Conservation (phyloP, 495 filamentous ascomycete genomes). For the Ascodesmis nigricans region DNA sequence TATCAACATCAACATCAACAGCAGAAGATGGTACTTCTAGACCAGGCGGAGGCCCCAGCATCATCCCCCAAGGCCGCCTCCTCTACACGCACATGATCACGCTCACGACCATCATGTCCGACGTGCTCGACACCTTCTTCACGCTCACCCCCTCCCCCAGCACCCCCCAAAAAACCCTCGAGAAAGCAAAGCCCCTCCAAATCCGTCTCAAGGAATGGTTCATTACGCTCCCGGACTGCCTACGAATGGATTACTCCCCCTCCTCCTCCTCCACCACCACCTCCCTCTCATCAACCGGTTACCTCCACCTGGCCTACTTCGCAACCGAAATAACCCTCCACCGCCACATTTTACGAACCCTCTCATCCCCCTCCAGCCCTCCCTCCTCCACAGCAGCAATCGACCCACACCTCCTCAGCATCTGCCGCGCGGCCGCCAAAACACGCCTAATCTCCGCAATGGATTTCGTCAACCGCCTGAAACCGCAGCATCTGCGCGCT, state of each 20-base stretch:
- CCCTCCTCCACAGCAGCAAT: slow-evolving; percentile 14
- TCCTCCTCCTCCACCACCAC: slow-evolving; percentile 13
- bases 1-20: no score
- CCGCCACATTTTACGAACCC: slow-evolving; percentile 53
- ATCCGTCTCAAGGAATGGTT: slow-evolving; percentile 71
- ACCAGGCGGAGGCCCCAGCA: slow-evolving; percentile 33
- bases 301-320: slow-evolving; percentile 64
- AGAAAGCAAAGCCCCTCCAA: slow-evolving; percentile 60
- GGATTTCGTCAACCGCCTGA: slow-evolving; percentile 56
- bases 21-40: slow-evolving; percentile 30
- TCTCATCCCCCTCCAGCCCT: slow-evolving; percentile 27
- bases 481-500: slow-evolving; percentile 43
- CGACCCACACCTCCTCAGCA: slow-evolving; percentile 65
- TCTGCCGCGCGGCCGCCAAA: slow-evolving; percentile 79
- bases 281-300: slow-evolving; percentile 33
- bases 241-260: slow-evolving; percentile 39
- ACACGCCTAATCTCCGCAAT: slow-evolving; percentile 56
- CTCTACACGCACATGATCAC: slow-evolving; percentile 53
- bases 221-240: slow-evolving; percentile 35
- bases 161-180: slow-evolving; percentile 44
- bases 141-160: slow-evolving; percentile 22
- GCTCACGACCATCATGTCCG: slow-evolving; percentile 51
- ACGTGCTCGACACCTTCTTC: slow-evolving; percentile 63
- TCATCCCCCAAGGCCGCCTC: slow-evolving; percentile 44
- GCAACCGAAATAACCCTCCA: slow-evolving; percentile 72